Evolutionary conservation across 768 basidiomycete genomes (phyloP).

Genomic region (Tulasnella sp.): DNA sequence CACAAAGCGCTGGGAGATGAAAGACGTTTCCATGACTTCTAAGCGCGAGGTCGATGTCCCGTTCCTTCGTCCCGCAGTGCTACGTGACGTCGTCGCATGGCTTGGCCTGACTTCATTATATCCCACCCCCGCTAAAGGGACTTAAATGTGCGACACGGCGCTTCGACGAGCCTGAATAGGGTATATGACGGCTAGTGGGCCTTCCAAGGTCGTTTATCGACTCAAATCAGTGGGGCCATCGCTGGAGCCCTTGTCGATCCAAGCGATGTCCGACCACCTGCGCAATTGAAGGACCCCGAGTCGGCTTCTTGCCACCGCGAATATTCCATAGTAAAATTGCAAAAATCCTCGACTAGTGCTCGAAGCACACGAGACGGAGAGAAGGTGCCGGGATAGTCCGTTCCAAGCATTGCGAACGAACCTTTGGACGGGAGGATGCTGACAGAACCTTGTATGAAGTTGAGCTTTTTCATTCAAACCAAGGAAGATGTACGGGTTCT

Average conservation of each 20-base stretch:
- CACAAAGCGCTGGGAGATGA: neutral
- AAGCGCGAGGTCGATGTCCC: neutral
- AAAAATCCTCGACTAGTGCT: neutral
- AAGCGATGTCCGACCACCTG: neutral
- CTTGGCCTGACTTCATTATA: slow-evolving; percentile 3
- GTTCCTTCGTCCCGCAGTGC: neutral
- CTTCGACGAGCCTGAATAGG: neutral
- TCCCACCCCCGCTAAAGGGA: neutral
- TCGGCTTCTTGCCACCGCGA: slow-evolving; percentile 1
- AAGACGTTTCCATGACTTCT: slow-evolving; percentile 3
- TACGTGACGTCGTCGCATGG: neutral
- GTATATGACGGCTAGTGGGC: neutral
- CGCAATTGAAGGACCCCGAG: neutral
- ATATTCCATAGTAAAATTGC: neutral
- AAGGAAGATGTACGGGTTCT: neutral
- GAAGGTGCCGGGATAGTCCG: slow-evolving; percentile 1
- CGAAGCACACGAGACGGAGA: neutral
- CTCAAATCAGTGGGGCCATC: neutral
- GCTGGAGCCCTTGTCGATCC: slow-evolving; percentile 14
- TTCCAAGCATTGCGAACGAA: neutral
- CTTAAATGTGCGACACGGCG: neutral
- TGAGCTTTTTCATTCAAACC: neutral
- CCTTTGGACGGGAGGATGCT: neutral
- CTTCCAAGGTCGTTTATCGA: neutral
- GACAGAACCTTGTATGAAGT: slow-evolving; percentile 11